Evolutionary conservation across 768 basidiomycete genomes (phyloP).

Genomic region (Suillus ampliporus): DNA sequence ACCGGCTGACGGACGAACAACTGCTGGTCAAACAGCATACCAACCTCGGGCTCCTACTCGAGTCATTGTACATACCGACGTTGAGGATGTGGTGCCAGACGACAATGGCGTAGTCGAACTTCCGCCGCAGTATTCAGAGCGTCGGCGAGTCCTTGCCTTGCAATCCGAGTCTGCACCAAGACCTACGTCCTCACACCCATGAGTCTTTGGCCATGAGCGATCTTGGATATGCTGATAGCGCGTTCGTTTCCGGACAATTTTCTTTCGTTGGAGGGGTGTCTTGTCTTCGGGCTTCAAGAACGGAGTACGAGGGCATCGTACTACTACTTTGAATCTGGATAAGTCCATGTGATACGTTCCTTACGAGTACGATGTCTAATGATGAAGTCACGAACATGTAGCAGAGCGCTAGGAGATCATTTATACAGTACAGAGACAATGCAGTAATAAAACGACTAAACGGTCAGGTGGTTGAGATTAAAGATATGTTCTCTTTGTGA

Average conservation of each 20-base stretch:
- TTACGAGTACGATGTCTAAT: background rate
- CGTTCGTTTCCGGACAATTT: background rate
- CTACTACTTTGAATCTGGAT: background rate
- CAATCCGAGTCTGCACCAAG: background rate
- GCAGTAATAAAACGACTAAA: no score
- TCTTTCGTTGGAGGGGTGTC: background rate
- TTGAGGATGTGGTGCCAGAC: conserved; percentile 56
- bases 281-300: background rate
- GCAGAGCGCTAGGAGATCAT: background rate
- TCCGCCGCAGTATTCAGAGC: conserved; percentile 74
- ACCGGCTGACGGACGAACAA: conserved; percentile 53
- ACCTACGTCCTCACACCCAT: background rate
- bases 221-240: background rate
- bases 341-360: background rate
- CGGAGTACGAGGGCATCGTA: background rate
- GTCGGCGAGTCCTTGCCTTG: conserved; percentile 33
- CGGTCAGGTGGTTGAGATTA: no score
- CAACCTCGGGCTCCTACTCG: conserved; percentile 53
- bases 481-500: no score
- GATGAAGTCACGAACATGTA: background rate
- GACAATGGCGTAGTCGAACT: conserved; percentile 67
- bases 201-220: background rate
- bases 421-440: no score
- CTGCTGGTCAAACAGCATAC: conserved; percentile 50
- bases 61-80: conserved; percentile 72